A percentile compares a stretch with the other conserved stretches of the same genome.
Conservation (phyloP, 2,329 filamentous ascomycete genomes). For the Arachnopeziza araneosa region DNA sequence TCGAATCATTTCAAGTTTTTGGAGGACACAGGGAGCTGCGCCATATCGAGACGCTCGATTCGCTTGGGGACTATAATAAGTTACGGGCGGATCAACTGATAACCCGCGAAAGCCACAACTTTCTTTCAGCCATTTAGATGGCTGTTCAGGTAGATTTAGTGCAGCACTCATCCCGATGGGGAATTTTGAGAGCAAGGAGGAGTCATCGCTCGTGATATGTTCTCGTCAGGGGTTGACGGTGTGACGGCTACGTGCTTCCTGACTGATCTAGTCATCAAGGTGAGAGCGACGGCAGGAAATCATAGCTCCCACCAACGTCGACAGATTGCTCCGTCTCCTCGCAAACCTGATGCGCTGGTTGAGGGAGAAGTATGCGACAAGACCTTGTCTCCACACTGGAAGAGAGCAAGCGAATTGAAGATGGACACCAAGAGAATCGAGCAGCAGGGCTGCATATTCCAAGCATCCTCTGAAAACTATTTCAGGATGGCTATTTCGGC, state of each 20-base stretch:
- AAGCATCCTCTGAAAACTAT: neutral
- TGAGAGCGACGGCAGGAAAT: neutral
- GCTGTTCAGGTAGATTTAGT: neutral
- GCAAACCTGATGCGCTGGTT: too few relatives aligned
- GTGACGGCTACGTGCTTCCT: neutral
- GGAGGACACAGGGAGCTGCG: neutral
- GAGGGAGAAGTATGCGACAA: neutral
- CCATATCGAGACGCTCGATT: neutral
- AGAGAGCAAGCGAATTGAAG: neutral
- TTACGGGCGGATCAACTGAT: neutral
- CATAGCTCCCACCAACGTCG: neutral
- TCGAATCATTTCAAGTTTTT: neutral
- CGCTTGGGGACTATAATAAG: neutral
- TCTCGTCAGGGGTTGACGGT: neutral
- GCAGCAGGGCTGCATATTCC: neutral
- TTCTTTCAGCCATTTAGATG: neutral
- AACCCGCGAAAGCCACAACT: neutral
- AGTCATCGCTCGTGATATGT: neutral
- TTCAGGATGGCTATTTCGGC: neutral
- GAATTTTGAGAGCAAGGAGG: neutral
- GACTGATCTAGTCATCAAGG: neutral
- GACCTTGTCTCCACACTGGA: neutral
- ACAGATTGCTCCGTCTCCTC: too few relatives aligned
- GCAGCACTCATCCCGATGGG: neutral
- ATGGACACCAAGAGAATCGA: neutral